Evolutionary conservation across 352 stramenopile species (phyloP).

Genomic region (Ophiocytium majus): DNA sequence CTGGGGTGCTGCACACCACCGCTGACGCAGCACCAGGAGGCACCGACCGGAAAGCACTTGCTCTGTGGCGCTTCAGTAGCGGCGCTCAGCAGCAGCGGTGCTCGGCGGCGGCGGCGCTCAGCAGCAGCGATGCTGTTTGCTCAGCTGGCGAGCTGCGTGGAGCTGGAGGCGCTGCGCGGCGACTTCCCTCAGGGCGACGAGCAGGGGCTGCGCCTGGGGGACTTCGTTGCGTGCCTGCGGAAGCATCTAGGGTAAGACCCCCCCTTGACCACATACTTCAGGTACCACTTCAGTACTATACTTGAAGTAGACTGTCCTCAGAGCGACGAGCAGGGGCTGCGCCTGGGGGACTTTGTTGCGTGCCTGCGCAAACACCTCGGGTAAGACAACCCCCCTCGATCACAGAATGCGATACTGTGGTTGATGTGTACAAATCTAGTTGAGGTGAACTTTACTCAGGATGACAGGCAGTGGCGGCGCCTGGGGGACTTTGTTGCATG

Average conservation of each 20-base stretch:
- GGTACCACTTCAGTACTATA: too few species aligned
- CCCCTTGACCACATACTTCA: too few species aligned
- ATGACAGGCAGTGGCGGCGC: neutral
- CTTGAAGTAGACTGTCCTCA: neutral
- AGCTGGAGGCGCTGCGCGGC: neutral
- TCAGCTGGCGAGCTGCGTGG: neutral
- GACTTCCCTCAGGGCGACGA: neutral
- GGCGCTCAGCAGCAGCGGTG: too few species aligned
- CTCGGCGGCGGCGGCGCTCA: too few species aligned
- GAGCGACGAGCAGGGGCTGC: neutral
- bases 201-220: neutral
- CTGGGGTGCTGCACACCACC: too few species aligned
- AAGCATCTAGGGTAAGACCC: neutral
- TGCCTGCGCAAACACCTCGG: neutral
- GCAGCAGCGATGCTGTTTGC: neutral
- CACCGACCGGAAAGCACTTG: too few species aligned
- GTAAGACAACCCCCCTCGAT: too few species aligned
- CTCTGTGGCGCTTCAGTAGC: too few species aligned
- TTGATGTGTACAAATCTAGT: too few species aligned
- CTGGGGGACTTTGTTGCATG: neutral
- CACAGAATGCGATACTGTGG: too few species aligned
- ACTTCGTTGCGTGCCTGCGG: neutral
- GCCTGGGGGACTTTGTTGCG: neutral
- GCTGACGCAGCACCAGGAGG: too few species aligned
- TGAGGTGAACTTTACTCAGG: neutral